Evolutionary conservation across 768 basidiomycete species (phyloP).

Genomic region (Boletus bicolor): DNA sequence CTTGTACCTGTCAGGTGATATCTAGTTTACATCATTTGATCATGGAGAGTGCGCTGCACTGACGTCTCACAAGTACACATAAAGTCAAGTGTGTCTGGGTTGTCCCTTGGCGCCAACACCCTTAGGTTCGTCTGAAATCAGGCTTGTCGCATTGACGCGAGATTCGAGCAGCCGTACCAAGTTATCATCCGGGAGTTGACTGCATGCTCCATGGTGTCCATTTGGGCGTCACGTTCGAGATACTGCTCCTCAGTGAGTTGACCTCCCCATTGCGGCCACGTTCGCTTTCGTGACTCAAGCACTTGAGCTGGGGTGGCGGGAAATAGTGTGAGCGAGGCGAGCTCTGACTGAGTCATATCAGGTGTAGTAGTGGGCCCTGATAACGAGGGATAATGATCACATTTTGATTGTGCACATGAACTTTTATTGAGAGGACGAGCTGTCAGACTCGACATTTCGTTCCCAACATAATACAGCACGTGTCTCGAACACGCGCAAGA

Average conservation of each 20-base stretch:
- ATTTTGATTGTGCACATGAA: not conserved
- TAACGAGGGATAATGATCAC: not conserved
- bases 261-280: conserved; percentile 42
- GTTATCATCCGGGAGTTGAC: conserved; percentile 44
- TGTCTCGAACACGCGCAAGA: not conserved
- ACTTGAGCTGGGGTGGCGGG: conserved; percentile 47
- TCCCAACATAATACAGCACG: not conserved
- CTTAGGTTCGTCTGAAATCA: conserved; percentile 28
- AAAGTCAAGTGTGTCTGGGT: conserved; percentile 52
- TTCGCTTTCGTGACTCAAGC: conserved; percentile 38
- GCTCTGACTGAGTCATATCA: conserved; percentile 9
- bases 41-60: conserved; percentile 17
- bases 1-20: conserved; percentile 30
- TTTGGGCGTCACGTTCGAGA: conserved; percentile 37
- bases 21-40: not conserved
- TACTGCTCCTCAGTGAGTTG: conserved; percentile 45
- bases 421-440: not conserved
- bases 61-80: conserved; percentile 64
- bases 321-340: conserved; percentile 40
- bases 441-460: not conserved
- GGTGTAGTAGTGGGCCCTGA: not conserved
- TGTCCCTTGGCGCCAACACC: conserved; percentile 54
- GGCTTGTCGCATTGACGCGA: not conserved
- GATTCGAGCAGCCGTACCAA: conserved; percentile 38
- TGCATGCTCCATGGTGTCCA: conserved; percentile 44